These are phyloP conservation scores for Naganishia friedmannii DNA, from an alignment of 768 basidiomycete species.

Conservation along the genomic window DNA sequence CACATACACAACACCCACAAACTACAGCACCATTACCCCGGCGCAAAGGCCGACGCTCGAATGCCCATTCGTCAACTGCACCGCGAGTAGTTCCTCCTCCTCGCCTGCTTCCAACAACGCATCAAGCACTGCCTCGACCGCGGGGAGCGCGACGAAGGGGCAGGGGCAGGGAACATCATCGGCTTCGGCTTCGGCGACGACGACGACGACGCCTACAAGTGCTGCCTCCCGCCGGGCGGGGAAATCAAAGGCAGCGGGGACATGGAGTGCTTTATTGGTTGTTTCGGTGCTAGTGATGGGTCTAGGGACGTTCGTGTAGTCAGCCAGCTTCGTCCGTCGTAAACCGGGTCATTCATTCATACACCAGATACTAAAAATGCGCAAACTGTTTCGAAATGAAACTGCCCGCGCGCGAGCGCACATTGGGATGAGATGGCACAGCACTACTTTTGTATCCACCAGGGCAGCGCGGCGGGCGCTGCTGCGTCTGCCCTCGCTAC, in stretches of 20 bases:
- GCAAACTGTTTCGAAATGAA: no score
- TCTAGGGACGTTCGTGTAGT: not conserved
- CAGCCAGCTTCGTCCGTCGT: no score
- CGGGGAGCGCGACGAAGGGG: no score
- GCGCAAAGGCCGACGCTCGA: not conserved
- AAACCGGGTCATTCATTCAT: no score
- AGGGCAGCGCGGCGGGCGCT: no score
- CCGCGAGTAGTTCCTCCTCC: not conserved
- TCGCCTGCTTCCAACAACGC: no score
- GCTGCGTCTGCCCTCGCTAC: no score
- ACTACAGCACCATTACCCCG: slow-evolving; percentile 26
- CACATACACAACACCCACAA: slow-evolving; percentile 34
- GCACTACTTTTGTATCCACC: no score
- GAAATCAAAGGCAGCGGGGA: not conserved
- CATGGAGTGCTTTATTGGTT: not conserved
- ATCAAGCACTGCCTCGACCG: not conserved
- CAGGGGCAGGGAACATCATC: not conserved
- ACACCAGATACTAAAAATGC: no score
- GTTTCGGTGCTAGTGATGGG: not conserved
- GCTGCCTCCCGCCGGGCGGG: not conserved
- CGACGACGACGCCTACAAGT: not conserved
- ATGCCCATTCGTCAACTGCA: slow-evolving; percentile 30
- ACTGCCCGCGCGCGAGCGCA: no score
- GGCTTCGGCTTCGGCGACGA: not conserved
- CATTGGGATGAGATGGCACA: no score